phyloP scores from a whole-genome alignment of 1,139 yeast genomes.

The Saccharomyces hybrid region DNA sequence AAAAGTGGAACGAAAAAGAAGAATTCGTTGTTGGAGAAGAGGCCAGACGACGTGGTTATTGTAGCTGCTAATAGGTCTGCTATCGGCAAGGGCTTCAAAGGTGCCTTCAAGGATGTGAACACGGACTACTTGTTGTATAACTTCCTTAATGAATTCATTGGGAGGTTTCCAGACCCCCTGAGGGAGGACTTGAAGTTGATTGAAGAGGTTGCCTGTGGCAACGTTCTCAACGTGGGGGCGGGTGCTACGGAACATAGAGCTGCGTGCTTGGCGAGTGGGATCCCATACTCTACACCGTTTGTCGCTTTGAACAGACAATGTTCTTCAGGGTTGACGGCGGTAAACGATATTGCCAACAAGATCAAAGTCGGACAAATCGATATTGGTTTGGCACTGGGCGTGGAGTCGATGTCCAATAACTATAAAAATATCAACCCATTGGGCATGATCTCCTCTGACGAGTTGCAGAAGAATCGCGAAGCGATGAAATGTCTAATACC shows the following conservation, averaged over 20 bases:
- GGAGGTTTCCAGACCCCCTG: constrained; percentile 34
- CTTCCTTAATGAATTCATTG: constrained; percentile 55
- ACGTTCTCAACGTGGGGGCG: constrained; percentile 82
- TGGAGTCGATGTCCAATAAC: constrained; percentile 81
- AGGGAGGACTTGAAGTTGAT: constrained; percentile 57
- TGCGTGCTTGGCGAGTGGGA: constrained; percentile 66
- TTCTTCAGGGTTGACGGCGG: constrained; percentile 87
- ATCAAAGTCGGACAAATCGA: constrained; percentile 81
- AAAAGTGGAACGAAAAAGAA: background rate
- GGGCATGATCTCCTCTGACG: constrained; percentile 49
- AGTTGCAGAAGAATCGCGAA: constrained; percentile 38
- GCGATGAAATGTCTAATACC: constrained; percentile 67
- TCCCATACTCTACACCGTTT: constrained; percentile 65
- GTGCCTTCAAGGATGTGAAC: constrained; percentile 32
- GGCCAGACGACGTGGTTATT: constrained; percentile 80
- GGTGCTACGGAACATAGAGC: constrained; percentile 92
- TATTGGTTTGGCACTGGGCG: constrained; percentile 87
- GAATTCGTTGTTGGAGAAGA: constrained; percentile 42
- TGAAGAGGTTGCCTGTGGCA: constrained; percentile 82
- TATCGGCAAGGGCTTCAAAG: constrained; percentile 77
- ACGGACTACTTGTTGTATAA: constrained; percentile 50
- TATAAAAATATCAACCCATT: constrained; percentile 66
- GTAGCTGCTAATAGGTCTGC: constrained; percentile 88
- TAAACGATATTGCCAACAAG: constrained; percentile 82
- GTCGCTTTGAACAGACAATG: constrained; percentile 87